Conservation (phyloP, 129 eudicot species). For the Helichrysum umbraculigerum region DNA sequence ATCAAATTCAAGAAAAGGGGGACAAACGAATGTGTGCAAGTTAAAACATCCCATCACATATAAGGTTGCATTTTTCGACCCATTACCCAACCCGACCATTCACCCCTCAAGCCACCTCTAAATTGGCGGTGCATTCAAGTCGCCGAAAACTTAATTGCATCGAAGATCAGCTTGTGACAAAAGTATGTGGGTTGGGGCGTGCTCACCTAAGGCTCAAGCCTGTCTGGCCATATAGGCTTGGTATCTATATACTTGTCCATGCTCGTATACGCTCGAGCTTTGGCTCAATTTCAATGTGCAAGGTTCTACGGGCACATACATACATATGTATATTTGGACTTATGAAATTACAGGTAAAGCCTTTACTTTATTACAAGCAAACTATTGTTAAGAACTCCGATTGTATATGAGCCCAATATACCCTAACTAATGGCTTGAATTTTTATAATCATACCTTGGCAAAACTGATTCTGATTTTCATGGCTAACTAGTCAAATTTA, state of each 20-base stretch:
- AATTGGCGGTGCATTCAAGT: too few relatives aligned
- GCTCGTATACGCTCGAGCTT: neutral
- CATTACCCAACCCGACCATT: neutral
- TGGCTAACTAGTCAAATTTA: neutral
- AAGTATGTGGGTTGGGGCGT: too few relatives aligned
- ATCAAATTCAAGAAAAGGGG: neutral
- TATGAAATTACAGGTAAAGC: constrained; percentile 1
- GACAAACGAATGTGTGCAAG: neutral
- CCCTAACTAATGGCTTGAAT: constrained; percentile 3
- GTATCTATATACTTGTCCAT: neutral
- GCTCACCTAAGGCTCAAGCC: too few relatives aligned
- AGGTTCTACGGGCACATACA: neutral
- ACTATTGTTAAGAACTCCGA: too few relatives aligned
- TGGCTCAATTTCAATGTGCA: neutral
- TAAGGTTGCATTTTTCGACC: neutral
- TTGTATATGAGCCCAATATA: neutral
- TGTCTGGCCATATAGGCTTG: too few relatives aligned
- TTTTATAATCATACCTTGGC: neutral
- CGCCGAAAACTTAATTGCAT: too few relatives aligned
- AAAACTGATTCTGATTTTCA: neutral
- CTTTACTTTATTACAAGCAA: neutral
- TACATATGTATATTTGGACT: neutral
- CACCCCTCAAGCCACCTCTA: too few relatives aligned
- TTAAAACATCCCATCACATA: neutral
- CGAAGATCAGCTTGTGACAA: too few relatives aligned